Base-by-base conservation (phyloP, 192 early-diverging fungal species). In the Kappamyces sp. region DNA sequence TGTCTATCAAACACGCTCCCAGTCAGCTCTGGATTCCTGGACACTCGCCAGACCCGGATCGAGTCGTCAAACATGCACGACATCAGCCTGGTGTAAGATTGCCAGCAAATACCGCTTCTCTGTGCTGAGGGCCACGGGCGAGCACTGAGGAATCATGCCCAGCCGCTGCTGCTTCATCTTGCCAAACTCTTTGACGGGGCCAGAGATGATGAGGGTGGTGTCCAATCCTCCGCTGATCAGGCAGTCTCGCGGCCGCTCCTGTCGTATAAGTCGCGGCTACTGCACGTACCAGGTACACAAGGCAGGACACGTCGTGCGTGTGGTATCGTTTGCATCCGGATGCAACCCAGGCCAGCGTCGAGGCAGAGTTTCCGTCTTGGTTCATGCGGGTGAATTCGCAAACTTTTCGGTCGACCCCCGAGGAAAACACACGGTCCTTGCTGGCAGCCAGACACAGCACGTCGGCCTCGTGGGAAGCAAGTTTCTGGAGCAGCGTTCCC, bases 381-480 rank as follows among this genome's bases (percentile, higher is more conserved):
- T 75, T 70, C 36, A 83, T 66, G 2, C 77, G 62, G 3, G 72
- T 71, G 69, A 85, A 90, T 61, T 85, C 80, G 2, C 82, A 78
- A 41, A 91, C 79, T 53, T 92, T 89, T 46, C 91, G 84, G 66
- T 98, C 95, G 1, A 96, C 88, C 42, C 93, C 94, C 9, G 88
- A 83, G 1, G 90, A 86, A 68, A 84, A 96, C 5, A 98, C 88
- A 12, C 39, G 55, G 40, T 63, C 74, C 29, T 71, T 64, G 57
- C 76, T 77, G 11, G 74, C 77, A 11, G 81, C 86, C 51, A 98
- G 66, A 50, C 89, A 91, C 4, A 98, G 79, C 33, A 96, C 89
- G 69, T 95, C 91, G 0, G 95, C 92, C 34, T 73, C 78, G 53
- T 94, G 91, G 2, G 86, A 81, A 32, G 74, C 77, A 51, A 92